Conservation (phyloP, 768 basidiomycete genomes). For the Imleria badia region DNA sequence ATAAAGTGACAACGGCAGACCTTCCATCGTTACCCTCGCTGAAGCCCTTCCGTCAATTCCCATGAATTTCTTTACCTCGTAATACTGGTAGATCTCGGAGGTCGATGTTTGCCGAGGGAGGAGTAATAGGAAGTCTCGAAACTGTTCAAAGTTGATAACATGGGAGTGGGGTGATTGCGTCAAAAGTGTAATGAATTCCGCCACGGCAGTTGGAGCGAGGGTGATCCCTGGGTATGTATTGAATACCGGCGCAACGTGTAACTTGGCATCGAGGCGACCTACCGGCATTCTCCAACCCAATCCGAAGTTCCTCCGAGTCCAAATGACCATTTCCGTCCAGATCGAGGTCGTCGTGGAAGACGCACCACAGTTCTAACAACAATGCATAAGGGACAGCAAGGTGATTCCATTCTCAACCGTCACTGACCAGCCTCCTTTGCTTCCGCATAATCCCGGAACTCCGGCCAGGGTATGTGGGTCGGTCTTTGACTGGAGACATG, state of each 20-base stretch:
- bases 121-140: slow-evolving; percentile 86
- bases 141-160: slow-evolving; percentile 77
- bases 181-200: slow-evolving; percentile 80
- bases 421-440: slow-evolving; percentile 77
- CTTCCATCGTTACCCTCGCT: slow-evolving; percentile 87
- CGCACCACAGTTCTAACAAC: slow-evolving; percentile 77
- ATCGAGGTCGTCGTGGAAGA: slow-evolving; percentile 90
- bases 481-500: slow-evolving; percentile 40
- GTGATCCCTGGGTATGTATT: slow-evolving; percentile 56
- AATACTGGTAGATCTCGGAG: slow-evolving; percentile 84
- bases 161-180: slow-evolving; percentile 70
- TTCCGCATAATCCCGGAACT: slow-evolving; percentile 73
- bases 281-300: slow-evolving; percentile 77
- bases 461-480: slow-evolving; percentile 62
- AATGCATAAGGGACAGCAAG: slow-evolving; percentile 11
- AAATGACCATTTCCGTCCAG: slow-evolving; percentile 84
- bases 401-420: slow-evolving; percentile 11
- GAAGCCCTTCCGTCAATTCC: slow-evolving; percentile 77
- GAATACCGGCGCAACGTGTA: slow-evolving; percentile 19
- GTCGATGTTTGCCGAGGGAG: slow-evolving; percentile 80
- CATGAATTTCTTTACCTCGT: slow-evolving; percentile 64
- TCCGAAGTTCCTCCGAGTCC: slow-evolving; percentile 59
- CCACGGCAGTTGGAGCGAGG: slow-evolving; percentile 64
- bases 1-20: slow-evolving; percentile 39
- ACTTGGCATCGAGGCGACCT: slow-evolving; percentile 24